Base-by-base conservation (phyloP, 345 rosid species). In the Corchorus olitorius region DNA sequence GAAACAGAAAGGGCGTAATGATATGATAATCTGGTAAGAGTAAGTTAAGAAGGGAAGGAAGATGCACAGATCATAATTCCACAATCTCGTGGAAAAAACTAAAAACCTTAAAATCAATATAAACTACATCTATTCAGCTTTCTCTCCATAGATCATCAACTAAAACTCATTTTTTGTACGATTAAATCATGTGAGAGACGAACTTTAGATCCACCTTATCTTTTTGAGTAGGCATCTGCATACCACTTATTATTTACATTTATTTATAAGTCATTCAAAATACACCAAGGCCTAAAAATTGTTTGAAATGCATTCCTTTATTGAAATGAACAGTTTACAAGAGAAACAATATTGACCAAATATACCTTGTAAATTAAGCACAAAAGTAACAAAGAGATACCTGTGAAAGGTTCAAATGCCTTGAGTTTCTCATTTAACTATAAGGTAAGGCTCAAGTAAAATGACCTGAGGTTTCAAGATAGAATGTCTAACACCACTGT, bases 391-490 rank as follows among this genome's bases (percentile, higher is more conserved):
- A 33, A 46, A 5, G 14, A 63, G 13, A 15, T 53, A 34, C 55
- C 62, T 74, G 33, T 2, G 4, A 59, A 56, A 64, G 13, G 61
- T 50, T 63, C 70, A 74, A 63, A 17, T 65, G 72, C 61, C 37
- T 52, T 22, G 50, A 49, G 22, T 27, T 34, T 53, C 45, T n/a
- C 43, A 19, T 16, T 70, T 19, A 41, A 39, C 9, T n/a, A 70
- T 39, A 34, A 60, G 10, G 20, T 54, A 16, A 27, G 58, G 6
- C 41, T 15, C 11, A 53, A n/a, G 1, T 55, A 65, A 75, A 7
- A 15, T 55, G 62, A 76, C 53, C 12, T 13, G 33, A 39, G 1
- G 49, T 35, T 46, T 62, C 62, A 65, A 20, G 22, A 15, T 43
- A 34, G 39, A 46, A 35, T 53, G 22, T 27, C 45, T 13, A 55